Percentiles rank a stretch among this genome's conserved stretches.
Conservation (phyloP, 768 basidiomycete genomes). For the Leccinum obscurum region DNA sequence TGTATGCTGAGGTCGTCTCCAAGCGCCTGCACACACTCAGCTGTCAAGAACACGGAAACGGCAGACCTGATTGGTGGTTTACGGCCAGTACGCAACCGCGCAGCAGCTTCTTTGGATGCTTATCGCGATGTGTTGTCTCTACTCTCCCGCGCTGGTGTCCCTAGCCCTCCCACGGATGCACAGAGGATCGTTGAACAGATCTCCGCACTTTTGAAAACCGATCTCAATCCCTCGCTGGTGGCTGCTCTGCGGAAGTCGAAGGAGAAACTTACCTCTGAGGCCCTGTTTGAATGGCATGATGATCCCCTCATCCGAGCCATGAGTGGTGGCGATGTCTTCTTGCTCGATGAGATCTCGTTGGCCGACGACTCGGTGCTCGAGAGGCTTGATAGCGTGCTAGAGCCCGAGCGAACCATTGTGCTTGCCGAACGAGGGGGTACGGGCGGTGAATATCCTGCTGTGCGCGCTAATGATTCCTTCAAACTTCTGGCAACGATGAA, state of each 20-base stretch:
- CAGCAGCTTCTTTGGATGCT: conserved; percentile 50
- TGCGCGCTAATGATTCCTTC: conserved; percentile 63
- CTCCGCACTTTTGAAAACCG: conserved; percentile 21
- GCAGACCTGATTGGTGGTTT: conserved; percentile 94
- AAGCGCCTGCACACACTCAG: conserved; percentile 75
- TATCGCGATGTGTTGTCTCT: conserved; percentile 43
- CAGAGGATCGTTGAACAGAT: conserved; percentile 30
- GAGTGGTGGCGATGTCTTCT: conserved; percentile 80
- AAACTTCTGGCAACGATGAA: conserved; percentile 98
- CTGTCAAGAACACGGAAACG: conserved; percentile 98
- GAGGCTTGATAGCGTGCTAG: conserved; percentile 93
- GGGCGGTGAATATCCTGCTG: conserved; percentile 60
- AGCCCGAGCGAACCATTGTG: conserved; percentile 83
- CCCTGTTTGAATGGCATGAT: conserved; percentile 96
- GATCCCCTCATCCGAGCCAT: conserved; percentile 96
- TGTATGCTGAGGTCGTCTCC: conserved; percentile 67
- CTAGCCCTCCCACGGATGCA: conserved; percentile 21
- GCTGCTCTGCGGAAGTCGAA: conserved; percentile 43
- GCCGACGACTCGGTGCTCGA: conserved; percentile 98
- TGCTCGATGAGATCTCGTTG: conserved; percentile 95
- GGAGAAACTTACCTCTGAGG: conserved; percentile 50
- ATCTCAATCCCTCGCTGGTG: conserved; percentile 33
- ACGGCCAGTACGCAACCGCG: conserved; percentile 81
- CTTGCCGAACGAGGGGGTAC: conserved; percentile 90
- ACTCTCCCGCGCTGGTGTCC: conserved; percentile 44